Evolutionary conservation across 176 grass and related monocot species (phyloP).

Genomic region (Carex kokanica): DNA sequence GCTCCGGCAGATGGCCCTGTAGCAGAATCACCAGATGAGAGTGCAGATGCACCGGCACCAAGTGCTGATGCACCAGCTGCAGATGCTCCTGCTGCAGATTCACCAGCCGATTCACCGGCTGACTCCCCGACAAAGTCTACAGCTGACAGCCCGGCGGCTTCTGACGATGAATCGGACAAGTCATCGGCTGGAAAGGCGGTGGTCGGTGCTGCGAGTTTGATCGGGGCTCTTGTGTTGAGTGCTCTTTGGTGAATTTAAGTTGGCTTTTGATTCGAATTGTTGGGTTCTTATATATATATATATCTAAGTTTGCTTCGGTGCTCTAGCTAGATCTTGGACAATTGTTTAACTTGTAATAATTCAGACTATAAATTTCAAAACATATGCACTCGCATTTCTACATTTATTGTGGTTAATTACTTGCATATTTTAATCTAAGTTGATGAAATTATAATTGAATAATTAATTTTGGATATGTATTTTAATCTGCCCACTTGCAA

Average conservation of each 20-base stretch:
- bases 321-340: background rate
- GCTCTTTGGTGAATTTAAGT: conserved; percentile 6
- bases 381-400: background rate
- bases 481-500: no score
- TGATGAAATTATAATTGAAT: no score
- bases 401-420: no score
- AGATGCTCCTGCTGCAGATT: background rate
- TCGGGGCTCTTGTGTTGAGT: background rate
- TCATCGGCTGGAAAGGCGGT: background rate
- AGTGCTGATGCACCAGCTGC: background rate
- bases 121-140: background rate
- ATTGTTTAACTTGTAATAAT: background rate
- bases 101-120: background rate
- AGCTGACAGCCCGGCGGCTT: background rate
- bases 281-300: conserved; percentile 1
- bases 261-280: conserved; percentile 14
- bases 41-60: background rate
- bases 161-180: background rate
- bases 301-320: background rate
- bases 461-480: no score
- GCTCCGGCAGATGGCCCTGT: background rate
- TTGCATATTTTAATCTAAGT: no score
- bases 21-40: background rate
- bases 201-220: background rate
- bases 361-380: background rate